Conservation (phyloP, 352 stramenopile genomes). For the Phytophthora fragariaefolia region DNA sequence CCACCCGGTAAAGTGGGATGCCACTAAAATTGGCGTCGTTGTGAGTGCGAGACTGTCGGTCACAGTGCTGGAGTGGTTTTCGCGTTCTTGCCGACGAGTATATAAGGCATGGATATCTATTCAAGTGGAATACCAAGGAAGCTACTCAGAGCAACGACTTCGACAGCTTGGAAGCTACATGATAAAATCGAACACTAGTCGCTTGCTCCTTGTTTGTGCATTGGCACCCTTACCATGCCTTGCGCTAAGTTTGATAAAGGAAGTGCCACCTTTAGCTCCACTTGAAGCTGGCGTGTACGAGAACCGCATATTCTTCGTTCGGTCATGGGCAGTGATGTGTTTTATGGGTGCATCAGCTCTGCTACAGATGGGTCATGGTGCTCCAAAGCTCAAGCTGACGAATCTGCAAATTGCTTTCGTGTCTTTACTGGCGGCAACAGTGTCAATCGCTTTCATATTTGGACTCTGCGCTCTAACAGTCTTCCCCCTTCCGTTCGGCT, state of each 20-base stretch:
- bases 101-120: too few relatives aligned
- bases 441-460: background rate
- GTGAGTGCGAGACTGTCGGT: too few relatives aligned
- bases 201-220: background rate
- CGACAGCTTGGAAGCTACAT: too few relatives aligned
- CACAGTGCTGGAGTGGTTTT: too few relatives aligned
- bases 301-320: constrained; percentile 10
- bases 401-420: background rate
- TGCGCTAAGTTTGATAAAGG: background rate
- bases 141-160: too few relatives aligned
- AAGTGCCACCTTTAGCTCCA: background rate
- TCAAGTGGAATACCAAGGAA: too few relatives aligned
- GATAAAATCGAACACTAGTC: too few relatives aligned
- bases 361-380: background rate
- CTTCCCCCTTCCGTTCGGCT: background rate
- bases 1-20: too few relatives aligned
- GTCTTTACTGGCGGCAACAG: background rate
- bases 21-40: too few relatives aligned
- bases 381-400: background rate
- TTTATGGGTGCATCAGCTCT: background rate
- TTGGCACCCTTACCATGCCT: background rate
- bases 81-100: too few relatives aligned
- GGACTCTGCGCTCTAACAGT: background rate
- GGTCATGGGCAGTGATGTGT: background rate
- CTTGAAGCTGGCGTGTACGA: background rate